These are phyloP conservation scores for Ophiostoma triangulosporum DNA, from an alignment of 2,329 filamentous ascomycete genomes.

Conservation along the genomic window DNA sequence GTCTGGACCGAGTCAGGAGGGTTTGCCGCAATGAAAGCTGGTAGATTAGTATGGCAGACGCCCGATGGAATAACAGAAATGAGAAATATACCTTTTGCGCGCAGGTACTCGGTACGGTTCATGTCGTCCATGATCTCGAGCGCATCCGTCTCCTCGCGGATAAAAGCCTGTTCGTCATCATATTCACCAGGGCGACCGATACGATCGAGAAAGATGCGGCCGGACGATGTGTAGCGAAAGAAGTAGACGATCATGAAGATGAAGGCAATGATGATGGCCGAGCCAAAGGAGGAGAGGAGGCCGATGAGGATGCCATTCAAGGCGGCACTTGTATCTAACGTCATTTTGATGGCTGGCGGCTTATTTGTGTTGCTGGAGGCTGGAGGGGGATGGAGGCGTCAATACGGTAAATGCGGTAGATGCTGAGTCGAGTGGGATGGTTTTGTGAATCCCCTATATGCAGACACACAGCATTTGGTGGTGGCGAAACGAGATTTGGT, in stretches of 20 bases:
- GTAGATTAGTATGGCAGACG: background rate
- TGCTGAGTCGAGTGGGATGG: background rate
- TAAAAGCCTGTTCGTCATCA: slow-evolving; percentile 92
- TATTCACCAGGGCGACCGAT: slow-evolving; percentile 90
- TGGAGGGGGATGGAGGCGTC: background rate
- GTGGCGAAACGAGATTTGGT: background rate
- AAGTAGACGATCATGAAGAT: slow-evolving; percentile 79
- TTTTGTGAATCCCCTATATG: background rate
- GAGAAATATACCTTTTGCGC: slow-evolving; percentile 67
- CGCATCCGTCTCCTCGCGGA: slow-evolving; percentile 86
- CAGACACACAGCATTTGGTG: slow-evolving; percentile 1
- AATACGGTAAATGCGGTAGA: background rate
- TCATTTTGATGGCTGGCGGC: slow-evolving; percentile 3
- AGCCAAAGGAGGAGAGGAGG: slow-evolving; percentile 85
- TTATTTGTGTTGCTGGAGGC: background rate
- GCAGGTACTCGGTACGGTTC: slow-evolving; percentile 75
- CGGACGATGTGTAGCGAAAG: slow-evolving; percentile 77
- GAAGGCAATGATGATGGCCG: slow-evolving; percentile 69
- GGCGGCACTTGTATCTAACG: slow-evolving; percentile 6
- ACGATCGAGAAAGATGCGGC: slow-evolving; percentile 84
- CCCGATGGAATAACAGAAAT: background rate
- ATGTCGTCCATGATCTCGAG: slow-evolving; percentile 93
- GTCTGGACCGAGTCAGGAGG: slow-evolving; percentile 91
- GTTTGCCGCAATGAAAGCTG: slow-evolving; percentile 88
- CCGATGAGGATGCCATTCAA: slow-evolving; percentile 81